phyloP scores from a whole-genome alignment of 148 eudicot genomes.

The Polygonum maritimum region DNA sequence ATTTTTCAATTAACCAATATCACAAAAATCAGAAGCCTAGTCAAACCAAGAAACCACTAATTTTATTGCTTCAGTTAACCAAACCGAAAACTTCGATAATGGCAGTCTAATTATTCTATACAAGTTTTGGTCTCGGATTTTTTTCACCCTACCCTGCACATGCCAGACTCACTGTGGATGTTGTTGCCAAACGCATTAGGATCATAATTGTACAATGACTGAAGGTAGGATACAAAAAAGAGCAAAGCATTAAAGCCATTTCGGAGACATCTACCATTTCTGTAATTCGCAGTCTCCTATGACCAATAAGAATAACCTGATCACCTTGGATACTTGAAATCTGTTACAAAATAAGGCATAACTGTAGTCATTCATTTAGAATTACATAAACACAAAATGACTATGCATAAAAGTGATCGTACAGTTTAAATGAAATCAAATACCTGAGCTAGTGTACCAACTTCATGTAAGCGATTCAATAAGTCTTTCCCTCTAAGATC shows the following conservation, averaged over 20 bases:
- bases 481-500: conserved; percentile 88
- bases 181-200: too few species aligned
- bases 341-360: conserved; percentile 27
- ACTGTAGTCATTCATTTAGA: background rate
- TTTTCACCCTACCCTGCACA: too few species aligned
- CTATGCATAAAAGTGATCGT: background rate
- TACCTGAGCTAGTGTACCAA: conserved; percentile 97
- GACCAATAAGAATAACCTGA: conserved; percentile 88
- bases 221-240: background rate
- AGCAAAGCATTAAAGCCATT: background rate
- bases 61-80: too few species aligned
- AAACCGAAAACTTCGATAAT: too few species aligned
- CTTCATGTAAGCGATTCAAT: conserved; percentile 77
- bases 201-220: background rate
- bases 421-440: conserved; percentile 9
- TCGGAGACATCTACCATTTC: conserved; percentile 50
- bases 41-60: too few species aligned
- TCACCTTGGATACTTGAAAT: conserved; percentile 90
- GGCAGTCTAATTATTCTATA: too few species aligned
- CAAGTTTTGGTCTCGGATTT: too few species aligned
- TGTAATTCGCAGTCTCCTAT: conserved; percentile 79
- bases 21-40: too few species aligned
- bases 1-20: too few species aligned
- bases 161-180: too few species aligned
- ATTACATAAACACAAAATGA: background rate